Percentiles rank a stretch among this genome's conserved stretches.
These are phyloP conservation scores for Phytophthora syringae DNA, from an alignment of 352 stramenopile genomes.

Conservation along the genomic window DNA sequence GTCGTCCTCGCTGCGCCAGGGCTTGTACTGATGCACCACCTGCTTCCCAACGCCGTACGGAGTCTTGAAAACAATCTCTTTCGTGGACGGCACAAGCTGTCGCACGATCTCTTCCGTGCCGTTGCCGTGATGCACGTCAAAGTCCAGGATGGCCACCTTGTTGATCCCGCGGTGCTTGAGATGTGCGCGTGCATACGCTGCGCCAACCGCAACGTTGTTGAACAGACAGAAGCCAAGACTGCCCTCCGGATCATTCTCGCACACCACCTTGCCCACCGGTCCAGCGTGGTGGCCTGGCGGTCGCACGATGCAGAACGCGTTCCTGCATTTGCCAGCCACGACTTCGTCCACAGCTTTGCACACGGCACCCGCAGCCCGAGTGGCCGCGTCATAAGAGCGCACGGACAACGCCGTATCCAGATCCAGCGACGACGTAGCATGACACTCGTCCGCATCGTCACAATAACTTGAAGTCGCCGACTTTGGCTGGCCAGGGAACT, in stretches of 20 bases:
- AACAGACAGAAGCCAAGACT: conserved; percentile 97
- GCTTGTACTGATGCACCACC: conserved; percentile 91
- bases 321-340: conserved; percentile 90
- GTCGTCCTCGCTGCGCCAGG: conserved; percentile 96
- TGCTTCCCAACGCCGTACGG: conserved; percentile 91
- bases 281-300: conserved; percentile 98
- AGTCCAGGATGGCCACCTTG: conserved; percentile 97
- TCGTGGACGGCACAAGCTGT: conserved; percentile 89
- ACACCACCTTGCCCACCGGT: conserved; percentile 93
- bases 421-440: conserved; percentile 62
- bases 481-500: conserved; percentile 11
- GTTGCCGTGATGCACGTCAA: conserved; percentile 99
- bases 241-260: conserved; percentile 90
- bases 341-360: conserved; percentile 88
- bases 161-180: conserved; percentile 92
- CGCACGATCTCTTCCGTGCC: conserved; percentile 97
- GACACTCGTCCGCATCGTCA: conserved; percentile 43
- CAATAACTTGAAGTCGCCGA: conserved; percentile 5
- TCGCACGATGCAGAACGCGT: conserved; percentile 96
- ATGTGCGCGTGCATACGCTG: conserved; percentile 94
- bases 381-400: conserved; percentile 78
- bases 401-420: conserved; percentile 83
- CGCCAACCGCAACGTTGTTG: conserved; percentile 98
- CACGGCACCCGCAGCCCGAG: conserved; percentile 83
- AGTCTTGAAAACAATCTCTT: conserved; percentile 87